Percentiles rank a stretch among this genome's conserved stretches.
These are phyloP conservation scores for Diplotaxis tenuifolia DNA, from an alignment of 345 rosid species.

Conservation along the genomic window DNA sequence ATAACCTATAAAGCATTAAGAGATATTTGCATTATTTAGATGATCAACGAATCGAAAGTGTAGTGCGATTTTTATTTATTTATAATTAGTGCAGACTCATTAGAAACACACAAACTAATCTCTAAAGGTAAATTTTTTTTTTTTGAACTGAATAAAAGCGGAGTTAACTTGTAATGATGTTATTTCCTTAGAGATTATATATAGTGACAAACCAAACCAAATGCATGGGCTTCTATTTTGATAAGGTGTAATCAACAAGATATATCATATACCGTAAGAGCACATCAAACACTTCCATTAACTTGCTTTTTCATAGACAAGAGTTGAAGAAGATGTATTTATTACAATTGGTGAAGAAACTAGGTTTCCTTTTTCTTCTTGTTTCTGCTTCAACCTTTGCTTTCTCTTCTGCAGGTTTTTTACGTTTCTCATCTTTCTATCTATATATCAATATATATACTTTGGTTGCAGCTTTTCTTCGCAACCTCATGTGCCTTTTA, in stretches of 20 bases:
- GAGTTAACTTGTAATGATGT: conserved; percentile 4
- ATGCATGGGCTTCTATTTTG: conserved; percentile 29
- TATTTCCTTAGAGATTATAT: conserved; percentile 18
- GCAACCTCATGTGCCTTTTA: conserved; percentile 26
- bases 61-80: not conserved
- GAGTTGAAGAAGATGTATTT: conserved; percentile 39
- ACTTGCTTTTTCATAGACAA: not conserved
- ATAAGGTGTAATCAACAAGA: conserved; percentile 17
- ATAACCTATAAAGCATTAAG: conserved; percentile 20
- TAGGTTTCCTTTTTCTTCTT: conserved; percentile 50
- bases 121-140: not conserved
- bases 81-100: not conserved
- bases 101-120: not conserved
- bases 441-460: not conserved
- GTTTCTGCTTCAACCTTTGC: conserved; percentile 44
- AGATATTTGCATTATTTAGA: conserved; percentile 1
- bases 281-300: conserved; percentile 20
- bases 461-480: conserved; percentile 29
- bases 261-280: conserved; percentile 13
- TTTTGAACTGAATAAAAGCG: not conserved
- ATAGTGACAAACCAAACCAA: conserved; percentile 29
- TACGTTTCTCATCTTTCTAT: not conserved
- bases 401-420: conserved; percentile 50
- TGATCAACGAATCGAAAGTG: not conserved
- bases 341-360: conserved; percentile 39